A percentile compares a stretch with the other conserved stretches of the same genome.
Evolutionary conservation across 1,139 yeast species (phyloP).

Genomic region (Suhomyces terraborum): DNA sequence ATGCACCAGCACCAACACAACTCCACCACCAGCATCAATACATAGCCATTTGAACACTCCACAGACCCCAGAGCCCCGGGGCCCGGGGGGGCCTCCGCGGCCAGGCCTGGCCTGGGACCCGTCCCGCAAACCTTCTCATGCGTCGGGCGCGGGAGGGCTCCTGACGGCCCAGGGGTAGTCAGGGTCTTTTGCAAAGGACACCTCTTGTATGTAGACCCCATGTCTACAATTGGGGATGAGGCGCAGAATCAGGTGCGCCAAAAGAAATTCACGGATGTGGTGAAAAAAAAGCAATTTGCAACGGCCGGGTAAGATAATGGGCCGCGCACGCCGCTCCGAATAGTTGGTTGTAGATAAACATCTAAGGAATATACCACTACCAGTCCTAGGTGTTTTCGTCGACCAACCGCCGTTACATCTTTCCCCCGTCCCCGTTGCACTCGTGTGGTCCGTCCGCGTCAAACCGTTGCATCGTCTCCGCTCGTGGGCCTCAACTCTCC

Average conservation of each 20-base stretch:
- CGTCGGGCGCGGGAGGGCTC: background rate
- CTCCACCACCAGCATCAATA: no score
- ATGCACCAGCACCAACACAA: background rate
- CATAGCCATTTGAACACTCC: no score
- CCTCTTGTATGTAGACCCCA: background rate
- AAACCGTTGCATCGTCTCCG: background rate
- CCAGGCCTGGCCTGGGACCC: no score
- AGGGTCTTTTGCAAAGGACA: background rate
- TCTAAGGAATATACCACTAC: background rate
- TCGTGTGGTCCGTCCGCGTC: background rate
- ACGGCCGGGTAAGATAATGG: conserved; percentile 13
- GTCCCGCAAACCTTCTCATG: background rate
- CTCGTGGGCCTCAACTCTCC: background rate
- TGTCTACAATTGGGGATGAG: no score
- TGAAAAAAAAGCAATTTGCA: conserved; percentile 13
- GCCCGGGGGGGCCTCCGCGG: no score
- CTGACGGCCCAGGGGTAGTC: background rate
- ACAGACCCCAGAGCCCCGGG: no score
- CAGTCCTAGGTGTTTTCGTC: conserved; percentile 1
- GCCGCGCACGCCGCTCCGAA: conserved; percentile 9
- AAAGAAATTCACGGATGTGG: conserved; percentile 13
- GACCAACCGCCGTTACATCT: background rate
- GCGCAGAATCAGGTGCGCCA: conserved; percentile 7
- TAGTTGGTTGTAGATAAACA: conserved; percentile 5
- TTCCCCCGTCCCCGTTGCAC: background rate